Conservation (phyloP, 805 yeast genomes). For the Cyberlindnera mycetangii region DNA sequence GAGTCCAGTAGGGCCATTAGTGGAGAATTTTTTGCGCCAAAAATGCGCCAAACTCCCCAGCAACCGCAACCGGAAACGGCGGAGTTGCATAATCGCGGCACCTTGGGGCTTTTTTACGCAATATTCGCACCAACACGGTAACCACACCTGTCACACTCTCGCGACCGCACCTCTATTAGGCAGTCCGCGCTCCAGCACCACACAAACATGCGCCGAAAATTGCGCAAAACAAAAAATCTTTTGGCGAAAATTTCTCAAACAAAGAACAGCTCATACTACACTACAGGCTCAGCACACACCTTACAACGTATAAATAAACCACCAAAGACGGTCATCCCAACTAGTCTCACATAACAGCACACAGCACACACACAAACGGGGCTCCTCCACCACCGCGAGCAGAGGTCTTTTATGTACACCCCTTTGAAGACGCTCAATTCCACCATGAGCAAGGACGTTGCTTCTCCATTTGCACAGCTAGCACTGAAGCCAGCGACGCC, state of each 20-base stretch:
- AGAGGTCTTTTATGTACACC: conserved; percentile 5
- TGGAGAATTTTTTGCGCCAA: background rate
- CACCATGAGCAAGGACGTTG: conserved; percentile 11
- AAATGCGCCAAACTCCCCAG: background rate
- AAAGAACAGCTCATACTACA: too few relatives aligned
- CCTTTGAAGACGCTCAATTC: conserved; percentile 3
- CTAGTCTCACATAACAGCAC: background rate
- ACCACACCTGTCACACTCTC: background rate
- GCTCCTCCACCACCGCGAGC: too few relatives aligned
- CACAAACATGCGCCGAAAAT: too few relatives aligned
- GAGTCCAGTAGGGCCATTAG: too few relatives aligned
- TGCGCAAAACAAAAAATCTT: background rate
- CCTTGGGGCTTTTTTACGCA: background rate
- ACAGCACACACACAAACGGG: background rate
- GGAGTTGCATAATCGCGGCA: conserved; percentile 1
- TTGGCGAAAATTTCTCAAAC: background rate
- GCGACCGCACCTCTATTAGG: background rate
- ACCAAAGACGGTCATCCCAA: too few relatives aligned
- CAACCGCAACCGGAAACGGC: background rate
- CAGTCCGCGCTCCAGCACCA: background rate
- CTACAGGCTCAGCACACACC: too few relatives aligned
- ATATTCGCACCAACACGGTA: background rate
- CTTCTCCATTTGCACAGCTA: conserved; percentile 13
- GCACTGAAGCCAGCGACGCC: conserved; percentile 7
- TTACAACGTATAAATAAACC: too few relatives aligned